Base-by-base conservation (phyloP, 2,329 filamentous ascomycete genomes). In the Sporothrix euskadiensis region DNA sequence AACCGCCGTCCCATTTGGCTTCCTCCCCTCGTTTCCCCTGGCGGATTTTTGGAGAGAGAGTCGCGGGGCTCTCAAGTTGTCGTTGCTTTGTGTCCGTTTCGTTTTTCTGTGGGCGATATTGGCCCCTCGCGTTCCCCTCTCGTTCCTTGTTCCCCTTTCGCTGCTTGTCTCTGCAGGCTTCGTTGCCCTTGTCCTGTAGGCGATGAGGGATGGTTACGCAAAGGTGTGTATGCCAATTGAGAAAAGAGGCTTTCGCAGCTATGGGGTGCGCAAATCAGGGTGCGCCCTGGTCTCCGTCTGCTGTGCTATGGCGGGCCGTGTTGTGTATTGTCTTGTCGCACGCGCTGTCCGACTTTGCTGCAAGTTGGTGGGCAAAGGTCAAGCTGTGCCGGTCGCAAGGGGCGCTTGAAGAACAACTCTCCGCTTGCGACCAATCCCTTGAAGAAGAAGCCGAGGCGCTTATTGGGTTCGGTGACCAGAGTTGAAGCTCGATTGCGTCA, bases 191-290 rank as follows among this genome's bases (percentile, higher is more conserved):
- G 22, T 44, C 32, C 54, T n/a, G 69, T 32, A 47, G 41, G n/a
- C n/a, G 19, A 39, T 0, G 59, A 66, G 59, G 71, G 59, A 66
- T 72, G 71, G 71, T 72, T 66, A 72, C 71, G 47, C 71, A 72
- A 66, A 61, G 39, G 65, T 35, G 65, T 49, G 22, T 10, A 49
- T 49, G 44, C 10, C 44, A 16, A 49, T 4, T n/a, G 19, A 44
- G 52, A 39, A 71, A 12, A 26, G 44, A 12, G 12, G 44, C 10
- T 14, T 26, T 49, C 35, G 22, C 41, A 35, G 30, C n/a, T 56
- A 32, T 56, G 70, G 59, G 35, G n/a, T 66, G 59, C 70, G 32
- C 70, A 72, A 56, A 54, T 72, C 47, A 72, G 69, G 22, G 39
- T 32, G 71, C 71, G 57, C 39, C 35, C 30, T 52, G 22, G 44